Evolutionary conservation across 2,329 filamentous ascomycete genomes (phyloP), one percentile per base, ranked within the genome.

Genomic region (Huntiella abstrusa): DNA sequence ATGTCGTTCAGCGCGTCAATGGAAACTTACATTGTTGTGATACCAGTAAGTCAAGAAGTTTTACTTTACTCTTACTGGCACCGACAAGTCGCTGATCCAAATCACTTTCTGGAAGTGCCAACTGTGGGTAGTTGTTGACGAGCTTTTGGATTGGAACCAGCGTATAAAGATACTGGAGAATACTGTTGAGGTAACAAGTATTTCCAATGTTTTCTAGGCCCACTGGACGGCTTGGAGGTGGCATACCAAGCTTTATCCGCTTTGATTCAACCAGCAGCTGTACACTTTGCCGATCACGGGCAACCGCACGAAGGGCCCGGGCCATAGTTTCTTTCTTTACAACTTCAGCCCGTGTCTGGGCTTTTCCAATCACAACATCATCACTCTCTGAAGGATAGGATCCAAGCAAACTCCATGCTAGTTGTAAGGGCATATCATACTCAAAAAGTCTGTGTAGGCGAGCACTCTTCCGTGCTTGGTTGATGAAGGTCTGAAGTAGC

Each of bases 151-250:
- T 68, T 2, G 83, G 77, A 51, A 77, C 80, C 47, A 96, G 75
- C 0, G 87, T 92, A 59, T 93, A 95, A 53, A 95, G 81, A 58
- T 93, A 96, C 55, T 98, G 91, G 7, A 98, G 68, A 42, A 98
- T 72, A 62, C 88, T 96, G 65, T 98, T 98, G 46, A 98, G 70
- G 56, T 98, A 98, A 60, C 91, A 98, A 0, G 92, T 98, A 56
- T 98, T 98, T 49, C 91, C 87, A 48, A 96, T 93, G 54, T 96
- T 98, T 52, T 78, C 73, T 4, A 96, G 70, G 0, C 91, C 91
- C 16, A 93, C 83, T 0, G 49, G 49, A 37, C 49, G 47, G 11
- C 38, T 35, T n/a, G 49, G 49, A 1, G 49, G 49, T 10, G 91
- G 91, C 8, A 53, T 48, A 1, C 52, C 53, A 15, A 48, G 36